These are phyloP conservation scores for Xerocomus brunneocitrinus DNA, from an alignment of 768 basidiomycete genomes.

Conservation along the genomic window DNA sequence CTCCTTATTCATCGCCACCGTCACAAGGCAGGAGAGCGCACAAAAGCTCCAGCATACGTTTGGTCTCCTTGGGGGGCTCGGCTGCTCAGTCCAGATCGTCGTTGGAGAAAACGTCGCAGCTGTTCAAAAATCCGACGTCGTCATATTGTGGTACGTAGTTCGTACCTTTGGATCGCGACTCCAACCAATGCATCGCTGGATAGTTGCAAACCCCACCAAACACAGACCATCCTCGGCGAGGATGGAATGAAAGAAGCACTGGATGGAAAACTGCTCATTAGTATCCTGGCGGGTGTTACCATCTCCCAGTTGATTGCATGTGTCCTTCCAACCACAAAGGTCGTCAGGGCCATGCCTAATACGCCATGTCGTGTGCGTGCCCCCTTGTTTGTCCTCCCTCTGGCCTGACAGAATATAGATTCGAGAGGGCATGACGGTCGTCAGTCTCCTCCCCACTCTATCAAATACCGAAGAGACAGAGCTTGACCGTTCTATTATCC, in stretches of 20 bases:
- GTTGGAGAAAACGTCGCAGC: conserved; percentile 69
- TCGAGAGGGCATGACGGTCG: conserved; percentile 97
- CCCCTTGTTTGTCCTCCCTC: not conserved
- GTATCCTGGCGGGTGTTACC: conserved; percentile 96
- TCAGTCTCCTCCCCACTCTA: conserved; percentile 64
- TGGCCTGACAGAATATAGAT: conserved; percentile 51
- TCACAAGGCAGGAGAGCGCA: conserved; percentile 72
- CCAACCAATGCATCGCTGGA: conserved; percentile 1
- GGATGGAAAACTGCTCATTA: conserved; percentile 87
- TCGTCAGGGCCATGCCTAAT: conserved; percentile 97
- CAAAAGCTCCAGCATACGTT: conserved; percentile 63
- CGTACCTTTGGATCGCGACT: not conserved
- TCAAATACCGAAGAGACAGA: conserved; percentile 39
- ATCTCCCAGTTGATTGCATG: conserved; percentile 72
- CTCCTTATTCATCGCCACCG: conserved; percentile 80
- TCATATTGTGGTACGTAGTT: conserved; percentile 75
- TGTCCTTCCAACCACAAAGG: conserved; percentile 73
- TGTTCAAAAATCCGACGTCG: conserved; percentile 71
- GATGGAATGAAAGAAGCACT: conserved; percentile 79
- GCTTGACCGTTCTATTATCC: conserved; percentile 65
- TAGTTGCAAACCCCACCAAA: conserved; percentile 94
- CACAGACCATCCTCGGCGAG: conserved; percentile 65
- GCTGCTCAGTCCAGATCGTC: conserved; percentile 64
- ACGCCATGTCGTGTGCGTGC: conserved; percentile 84
- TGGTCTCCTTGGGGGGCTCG: conserved; percentile 50